Percentiles rank a stretch among this genome's conserved stretches.
These are phyloP conservation scores for Penicillium corylophilum DNA, from an alignment of 2,329 filamentous ascomycete species.

Conservation along the genomic window DNA sequence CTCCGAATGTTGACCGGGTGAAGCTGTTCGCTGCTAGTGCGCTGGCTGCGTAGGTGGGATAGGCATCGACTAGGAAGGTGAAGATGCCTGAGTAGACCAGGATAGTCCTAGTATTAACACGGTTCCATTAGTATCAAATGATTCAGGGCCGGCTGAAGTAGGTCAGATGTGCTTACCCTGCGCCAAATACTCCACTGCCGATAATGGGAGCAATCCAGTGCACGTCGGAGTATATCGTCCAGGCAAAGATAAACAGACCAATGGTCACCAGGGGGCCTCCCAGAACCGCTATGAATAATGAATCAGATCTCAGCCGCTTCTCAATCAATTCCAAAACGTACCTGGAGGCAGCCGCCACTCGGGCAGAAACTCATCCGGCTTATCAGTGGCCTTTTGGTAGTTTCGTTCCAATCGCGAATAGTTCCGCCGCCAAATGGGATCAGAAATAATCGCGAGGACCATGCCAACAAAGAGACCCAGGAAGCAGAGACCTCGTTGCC, in stretches of 20 bases:
- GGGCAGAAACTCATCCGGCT: conserved; percentile 64
- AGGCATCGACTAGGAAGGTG: conserved; percentile 74
- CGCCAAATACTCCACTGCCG: conserved; percentile 68
- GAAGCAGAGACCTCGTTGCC: conserved; percentile 78
- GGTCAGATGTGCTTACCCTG: conserved; percentile 56
- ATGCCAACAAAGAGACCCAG: conserved; percentile 54
- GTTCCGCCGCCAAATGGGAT: conserved; percentile 49
- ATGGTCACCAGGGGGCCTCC: conserved; percentile 77
- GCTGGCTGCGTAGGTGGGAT: conserved; percentile 48
- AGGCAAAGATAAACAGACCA: conserved; percentile 85
- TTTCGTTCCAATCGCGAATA: conserved; percentile 44
- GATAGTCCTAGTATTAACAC: conserved; percentile 58
- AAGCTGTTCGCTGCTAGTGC: conserved; percentile 84
- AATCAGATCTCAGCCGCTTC: conserved; percentile 6
- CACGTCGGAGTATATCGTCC: conserved; percentile 71
- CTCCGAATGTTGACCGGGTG: conserved; percentile 74
- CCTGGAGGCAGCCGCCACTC: conserved; percentile 79
- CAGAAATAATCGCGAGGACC: conserved; percentile 45
- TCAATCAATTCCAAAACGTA: conserved; percentile 29
- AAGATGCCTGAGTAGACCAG: conserved; percentile 82
- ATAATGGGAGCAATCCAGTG: conserved; percentile 77
- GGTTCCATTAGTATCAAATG: conserved; percentile 22
- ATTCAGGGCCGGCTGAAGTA: not conserved
- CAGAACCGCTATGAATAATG: conserved; percentile 51
- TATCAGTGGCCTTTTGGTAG: conserved; percentile 33